Conservation (phyloP, 495 filamentous ascomycete genomes). For the Aspergillus cristatus region DNA sequence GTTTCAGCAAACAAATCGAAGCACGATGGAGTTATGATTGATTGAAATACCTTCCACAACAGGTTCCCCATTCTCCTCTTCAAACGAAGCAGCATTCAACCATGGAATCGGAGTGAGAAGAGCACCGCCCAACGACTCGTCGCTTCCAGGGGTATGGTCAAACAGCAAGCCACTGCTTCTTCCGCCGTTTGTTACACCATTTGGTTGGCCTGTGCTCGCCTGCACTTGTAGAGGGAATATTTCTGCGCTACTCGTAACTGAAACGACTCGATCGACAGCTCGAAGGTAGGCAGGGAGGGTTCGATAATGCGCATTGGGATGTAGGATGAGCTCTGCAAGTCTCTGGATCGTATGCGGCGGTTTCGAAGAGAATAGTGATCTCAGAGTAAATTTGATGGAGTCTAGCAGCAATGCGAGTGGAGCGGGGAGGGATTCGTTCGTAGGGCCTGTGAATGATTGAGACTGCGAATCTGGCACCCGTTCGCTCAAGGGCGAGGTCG, state of each 20-base stretch:
- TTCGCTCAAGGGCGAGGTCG: conserved; percentile 31
- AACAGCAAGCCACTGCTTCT: conserved; percentile 24
- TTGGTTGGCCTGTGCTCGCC: conserved; percentile 36
- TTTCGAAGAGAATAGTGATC: conserved; percentile 54
- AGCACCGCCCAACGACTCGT: conserved; percentile 85
- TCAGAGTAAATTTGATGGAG: conserved; percentile 60
- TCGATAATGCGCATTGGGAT: conserved; percentile 68
- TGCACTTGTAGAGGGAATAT: conserved; percentile 72
- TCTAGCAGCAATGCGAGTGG: conserved; percentile 53
- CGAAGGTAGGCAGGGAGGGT: conserved; percentile 76
- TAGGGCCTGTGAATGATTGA: conserved; percentile 28
- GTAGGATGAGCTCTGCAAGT: conserved; percentile 79
- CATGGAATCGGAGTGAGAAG: conserved; percentile 91
- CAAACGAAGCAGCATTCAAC: conserved; percentile 43
- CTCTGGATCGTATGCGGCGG: conserved; percentile 93
- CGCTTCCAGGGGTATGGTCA: conserved; percentile 52
- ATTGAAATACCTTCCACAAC: conserved; percentile 33
- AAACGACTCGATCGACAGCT: conserved; percentile 84
- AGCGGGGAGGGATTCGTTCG: conserved; percentile 47
- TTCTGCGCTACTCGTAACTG: conserved; percentile 74
- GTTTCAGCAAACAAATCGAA: background rate
- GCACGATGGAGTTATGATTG: background rate
- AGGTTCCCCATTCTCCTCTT: conserved; percentile 14
- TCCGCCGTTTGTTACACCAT: conserved; percentile 29
- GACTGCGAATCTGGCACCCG: conserved; percentile 39